Conservation (phyloP, 1,284 basidiomycete genomes). For the Vanrija sp. region DNA sequence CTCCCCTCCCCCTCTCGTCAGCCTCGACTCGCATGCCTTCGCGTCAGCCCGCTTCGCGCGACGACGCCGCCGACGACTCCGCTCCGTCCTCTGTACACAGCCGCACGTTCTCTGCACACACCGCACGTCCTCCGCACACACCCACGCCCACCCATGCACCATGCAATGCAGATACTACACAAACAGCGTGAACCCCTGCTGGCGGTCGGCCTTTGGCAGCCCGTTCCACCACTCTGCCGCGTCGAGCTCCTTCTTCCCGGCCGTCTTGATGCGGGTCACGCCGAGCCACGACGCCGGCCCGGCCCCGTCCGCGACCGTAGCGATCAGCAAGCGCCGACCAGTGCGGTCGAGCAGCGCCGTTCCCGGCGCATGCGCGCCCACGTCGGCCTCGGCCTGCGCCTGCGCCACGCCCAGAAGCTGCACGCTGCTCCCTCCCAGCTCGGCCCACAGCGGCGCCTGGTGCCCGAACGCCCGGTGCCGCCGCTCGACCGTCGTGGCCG, state of each 20-base stretch:
- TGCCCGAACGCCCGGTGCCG: conserved; percentile 68
- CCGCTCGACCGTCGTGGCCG: conserved; percentile 55
- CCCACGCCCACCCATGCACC: no score
- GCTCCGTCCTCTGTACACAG: no score
- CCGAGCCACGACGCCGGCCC: conserved; percentile 49
- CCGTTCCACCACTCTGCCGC: conserved; percentile 62
- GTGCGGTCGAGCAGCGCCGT: conserved; percentile 49
- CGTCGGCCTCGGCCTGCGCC: conserved; percentile 7
- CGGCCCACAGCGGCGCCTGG: conserved; percentile 56
- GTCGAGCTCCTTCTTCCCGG: conserved; percentile 54
- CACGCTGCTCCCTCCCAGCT: conserved; percentile 8
- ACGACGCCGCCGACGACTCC: no score
- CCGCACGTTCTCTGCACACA: no score
- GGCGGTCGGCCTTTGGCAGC: conserved; percentile 29
- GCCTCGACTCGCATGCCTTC: no score
- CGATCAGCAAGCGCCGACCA: conserved; percentile 53
- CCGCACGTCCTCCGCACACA: no score
- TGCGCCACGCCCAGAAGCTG: conserved; percentile 5
- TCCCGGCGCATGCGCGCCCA: conserved; percentile 5
- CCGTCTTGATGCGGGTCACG: conserved; percentile 58
- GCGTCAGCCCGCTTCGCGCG: no score
- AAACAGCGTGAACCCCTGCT: conserved; percentile 12
- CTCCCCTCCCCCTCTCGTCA: no score
- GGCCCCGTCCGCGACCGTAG: conserved; percentile 49
- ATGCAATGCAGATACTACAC: no score